Evolutionary conservation across 2,329 filamentous ascomycete genomes (phyloP).

Genomic region (Metarhizium rileyi): DNA sequence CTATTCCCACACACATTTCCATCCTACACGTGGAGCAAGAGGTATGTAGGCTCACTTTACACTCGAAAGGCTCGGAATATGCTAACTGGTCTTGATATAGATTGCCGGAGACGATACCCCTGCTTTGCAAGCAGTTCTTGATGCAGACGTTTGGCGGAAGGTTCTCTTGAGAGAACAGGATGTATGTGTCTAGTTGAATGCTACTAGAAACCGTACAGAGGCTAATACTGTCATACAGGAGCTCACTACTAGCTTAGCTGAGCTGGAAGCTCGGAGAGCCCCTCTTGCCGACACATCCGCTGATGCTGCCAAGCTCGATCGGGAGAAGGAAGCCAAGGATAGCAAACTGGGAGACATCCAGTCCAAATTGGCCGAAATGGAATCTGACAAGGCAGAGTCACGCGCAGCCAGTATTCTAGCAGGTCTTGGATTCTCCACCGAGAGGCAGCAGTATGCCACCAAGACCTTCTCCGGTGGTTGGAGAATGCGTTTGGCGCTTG

Average conservation of each 20-base stretch:
- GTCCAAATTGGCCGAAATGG: constrained; percentile 90
- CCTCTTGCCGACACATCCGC: constrained; percentile 84
- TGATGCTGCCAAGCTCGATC: constrained; percentile 77
- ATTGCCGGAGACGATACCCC: constrained; percentile 93
- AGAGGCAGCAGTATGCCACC: constrained; percentile 84
- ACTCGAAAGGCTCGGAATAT: background rate
- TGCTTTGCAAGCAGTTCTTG: constrained; percentile 86
- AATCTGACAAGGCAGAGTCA: constrained; percentile 95
- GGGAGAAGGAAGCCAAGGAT: constrained; percentile 82
- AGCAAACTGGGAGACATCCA: constrained; percentile 87
- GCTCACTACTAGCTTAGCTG: constrained; percentile 65
- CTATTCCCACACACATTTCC: constrained; percentile 93
- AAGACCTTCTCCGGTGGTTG: constrained; percentile 99
- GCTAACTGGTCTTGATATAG: constrained; percentile 29
- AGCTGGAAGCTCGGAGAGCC: constrained; percentile 67
- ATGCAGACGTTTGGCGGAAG: constrained; percentile 98
- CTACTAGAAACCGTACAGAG: background rate
- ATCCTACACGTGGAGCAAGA: constrained; percentile 99
- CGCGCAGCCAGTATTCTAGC: constrained; percentile 92
- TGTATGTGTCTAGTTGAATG: constrained; percentile 36
- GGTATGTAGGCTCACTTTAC: constrained; percentile 34
- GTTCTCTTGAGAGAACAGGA: constrained; percentile 83
- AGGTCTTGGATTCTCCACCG: constrained; percentile 90
- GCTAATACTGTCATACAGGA: constrained; percentile 37
- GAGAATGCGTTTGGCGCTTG: constrained; percentile 95